These are phyloP conservation scores for Rhodotorula sp. DNA, from an alignment of 1,284 basidiomycete genomes.

Conservation along the genomic window DNA sequence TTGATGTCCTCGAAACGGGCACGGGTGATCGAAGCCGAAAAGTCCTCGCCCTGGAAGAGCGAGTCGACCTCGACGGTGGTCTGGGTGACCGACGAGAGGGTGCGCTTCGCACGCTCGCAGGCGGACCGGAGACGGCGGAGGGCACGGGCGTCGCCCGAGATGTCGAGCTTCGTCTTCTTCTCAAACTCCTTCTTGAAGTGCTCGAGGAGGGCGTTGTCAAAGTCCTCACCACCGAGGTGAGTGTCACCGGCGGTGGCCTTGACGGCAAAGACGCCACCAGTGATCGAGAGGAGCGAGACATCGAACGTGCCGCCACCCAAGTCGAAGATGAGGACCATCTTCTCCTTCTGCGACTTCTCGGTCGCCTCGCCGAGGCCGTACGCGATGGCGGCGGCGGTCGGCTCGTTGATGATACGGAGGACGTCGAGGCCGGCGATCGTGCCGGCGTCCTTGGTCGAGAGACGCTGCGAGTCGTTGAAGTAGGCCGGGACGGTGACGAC, in stretches of 20 bases:
- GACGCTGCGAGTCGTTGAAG: constrained; percentile 68
- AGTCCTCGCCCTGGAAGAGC: constrained; percentile 79
- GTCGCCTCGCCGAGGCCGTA: constrained; percentile 60
- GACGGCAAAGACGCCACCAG: constrained; percentile 64
- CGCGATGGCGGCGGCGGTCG: constrained; percentile 55
- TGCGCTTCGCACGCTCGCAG: constrained; percentile 99
- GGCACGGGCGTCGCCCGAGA: constrained; percentile 93
- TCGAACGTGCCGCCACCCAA: constrained; percentile 86
- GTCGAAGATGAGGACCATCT: constrained; percentile 99
- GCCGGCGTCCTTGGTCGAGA: constrained; percentile 64
- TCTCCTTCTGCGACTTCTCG: constrained; percentile 80
- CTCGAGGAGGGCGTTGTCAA: constrained; percentile 95
- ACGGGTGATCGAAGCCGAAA: constrained; percentile 94
- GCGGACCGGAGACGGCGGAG: constrained; percentile 91
- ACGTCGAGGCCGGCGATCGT: constrained; percentile 65
- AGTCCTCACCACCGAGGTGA: constrained; percentile 82
- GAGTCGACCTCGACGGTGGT: constrained; percentile 99
- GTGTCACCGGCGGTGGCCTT: constrained; percentile 62
- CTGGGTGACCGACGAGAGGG: constrained; percentile 95
- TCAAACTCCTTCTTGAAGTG: constrained; percentile 73
- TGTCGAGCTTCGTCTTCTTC: constrained; percentile 75
- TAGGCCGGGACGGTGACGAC: constrained; percentile 69
- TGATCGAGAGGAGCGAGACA: constrained; percentile 64
- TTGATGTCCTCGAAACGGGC: constrained; percentile 99
- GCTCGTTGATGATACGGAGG: constrained; percentile 69